Evolutionary conservation across 192 early-diverging fungal genomes (phyloP).

Genomic region (Umbelopsis sp.): DNA sequence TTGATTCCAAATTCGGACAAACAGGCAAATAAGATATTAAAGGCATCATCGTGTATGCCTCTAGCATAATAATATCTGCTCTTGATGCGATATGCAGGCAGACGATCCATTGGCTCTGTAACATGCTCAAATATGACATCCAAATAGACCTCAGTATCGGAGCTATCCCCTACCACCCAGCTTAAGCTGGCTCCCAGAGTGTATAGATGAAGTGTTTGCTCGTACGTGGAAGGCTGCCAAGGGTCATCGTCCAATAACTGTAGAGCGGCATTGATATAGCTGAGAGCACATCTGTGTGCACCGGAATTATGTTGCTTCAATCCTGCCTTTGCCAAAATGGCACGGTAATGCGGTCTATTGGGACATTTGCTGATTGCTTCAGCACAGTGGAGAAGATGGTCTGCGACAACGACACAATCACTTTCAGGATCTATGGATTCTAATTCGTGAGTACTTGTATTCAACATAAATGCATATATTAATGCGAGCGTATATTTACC

Average conservation of each 20-base stretch:
- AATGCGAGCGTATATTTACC: neutral
- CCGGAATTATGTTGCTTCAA: slow-evolving; percentile 25
- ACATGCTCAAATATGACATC: slow-evolving; percentile 23
- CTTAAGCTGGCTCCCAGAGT: slow-evolving; percentile 21
- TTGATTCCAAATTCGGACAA: slow-evolving; percentile 26
- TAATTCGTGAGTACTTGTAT: neutral
- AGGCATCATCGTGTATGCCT: slow-evolving; percentile 27
- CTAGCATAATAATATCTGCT: slow-evolving; percentile 25
- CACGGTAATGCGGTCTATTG: slow-evolving; percentile 18
- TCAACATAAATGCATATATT: neutral
- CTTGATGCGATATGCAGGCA: slow-evolving; percentile 25
- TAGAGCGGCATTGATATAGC: slow-evolving; percentile 26
- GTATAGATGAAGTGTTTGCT: slow-evolving; percentile 19
- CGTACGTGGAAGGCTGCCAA: slow-evolving; percentile 18
- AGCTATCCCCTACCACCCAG: slow-evolving; percentile 29
- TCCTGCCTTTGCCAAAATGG: slow-evolving; percentile 25
- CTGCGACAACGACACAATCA: slow-evolving; percentile 26
- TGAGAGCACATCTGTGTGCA: slow-evolving; percentile 28
- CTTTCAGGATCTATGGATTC: neutral
- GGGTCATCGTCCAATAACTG: neutral
- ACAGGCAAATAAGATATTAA: slow-evolving; percentile 14
- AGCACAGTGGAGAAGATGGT: slow-evolving; percentile 33
- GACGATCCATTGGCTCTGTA: slow-evolving; percentile 27
- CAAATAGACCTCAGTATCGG: slow-evolving; percentile 15
- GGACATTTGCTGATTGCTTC: neutral